Evolutionary conservation across 2,329 filamentous ascomycete genomes (phyloP).

Genomic region (Nannizzia gypsea): DNA sequence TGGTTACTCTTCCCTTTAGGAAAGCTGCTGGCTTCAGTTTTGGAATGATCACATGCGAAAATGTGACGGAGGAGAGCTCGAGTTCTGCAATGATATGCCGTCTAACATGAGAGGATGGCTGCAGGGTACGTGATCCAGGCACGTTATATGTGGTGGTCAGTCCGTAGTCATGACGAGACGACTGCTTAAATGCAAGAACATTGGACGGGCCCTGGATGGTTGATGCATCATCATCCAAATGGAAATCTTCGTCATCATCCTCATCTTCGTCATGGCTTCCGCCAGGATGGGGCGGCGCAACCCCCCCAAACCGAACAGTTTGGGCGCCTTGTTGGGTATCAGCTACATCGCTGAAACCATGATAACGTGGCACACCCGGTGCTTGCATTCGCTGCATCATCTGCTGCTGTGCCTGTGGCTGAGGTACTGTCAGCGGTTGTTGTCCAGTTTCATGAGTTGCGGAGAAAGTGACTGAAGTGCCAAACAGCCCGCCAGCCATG

Average conservation of each 20-base stretch:
- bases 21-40: constrained; percentile 31
- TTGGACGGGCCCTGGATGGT: constrained; percentile 12
- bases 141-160: constrained; percentile 33
- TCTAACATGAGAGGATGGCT: constrained; percentile 24
- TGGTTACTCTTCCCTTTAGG: constrained; percentile 30
- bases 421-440: too few species aligned
- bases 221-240: constrained; percentile 15
- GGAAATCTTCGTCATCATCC: constrained; percentile 7
- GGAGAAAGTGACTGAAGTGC: too few species aligned
- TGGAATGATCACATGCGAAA: constrained; percentile 30
- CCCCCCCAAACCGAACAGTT: neutral
- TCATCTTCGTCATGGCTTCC: neutral
- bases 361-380: too few species aligned
- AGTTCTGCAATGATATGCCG: constrained; percentile 31
- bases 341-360: too few species aligned
- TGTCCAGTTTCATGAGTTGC: too few species aligned
- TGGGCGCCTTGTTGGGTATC: too few species aligned
- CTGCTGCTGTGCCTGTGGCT: too few species aligned
- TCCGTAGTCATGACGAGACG: constrained; percentile 30
- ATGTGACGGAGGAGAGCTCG: constrained; percentile 24
- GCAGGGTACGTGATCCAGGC: constrained; percentile 28
- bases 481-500: too few species aligned
- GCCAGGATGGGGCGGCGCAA: neutral
- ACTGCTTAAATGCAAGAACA: constrained; percentile 24
- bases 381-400: too few species aligned